A percentile compares a stretch with the other conserved stretches of the same genome.
phyloP scores from a whole-genome alignment of 2,329 filamentous ascomycete species.

The Cladosporium sp. region DNA sequence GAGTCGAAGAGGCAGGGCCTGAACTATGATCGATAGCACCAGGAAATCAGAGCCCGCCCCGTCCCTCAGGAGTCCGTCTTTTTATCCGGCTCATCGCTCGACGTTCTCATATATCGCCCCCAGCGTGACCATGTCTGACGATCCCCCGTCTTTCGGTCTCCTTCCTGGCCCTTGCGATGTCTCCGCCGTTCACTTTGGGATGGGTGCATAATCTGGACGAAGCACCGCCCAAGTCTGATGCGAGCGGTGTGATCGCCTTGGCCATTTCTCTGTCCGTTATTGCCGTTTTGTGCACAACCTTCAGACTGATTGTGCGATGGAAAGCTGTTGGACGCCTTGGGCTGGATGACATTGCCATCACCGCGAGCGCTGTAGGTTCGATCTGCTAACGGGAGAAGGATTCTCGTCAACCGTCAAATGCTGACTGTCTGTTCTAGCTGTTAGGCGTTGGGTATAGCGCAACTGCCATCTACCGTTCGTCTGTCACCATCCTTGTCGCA shows the following conservation, averaged over 20 bases:
- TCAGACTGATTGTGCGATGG: slow-evolving; percentile 8
- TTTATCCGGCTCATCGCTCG: too few relatives aligned
- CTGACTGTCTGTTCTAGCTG: neutral
- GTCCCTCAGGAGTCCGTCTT: too few relatives aligned
- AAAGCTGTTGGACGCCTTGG: slow-evolving; percentile 9
- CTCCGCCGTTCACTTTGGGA: slow-evolving; percentile 10
- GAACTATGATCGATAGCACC: too few relatives aligned
- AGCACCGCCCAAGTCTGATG: slow-evolving; percentile 10
- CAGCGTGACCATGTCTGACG: too few relatives aligned
- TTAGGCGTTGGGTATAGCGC: slow-evolving; percentile 14
- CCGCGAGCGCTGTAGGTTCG: slow-evolving; percentile 1
- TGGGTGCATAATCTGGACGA: slow-evolving; percentile 15
- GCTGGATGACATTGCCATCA: slow-evolving; percentile 12
- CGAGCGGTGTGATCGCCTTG: slow-evolving; percentile 11
- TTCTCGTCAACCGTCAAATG: neutral
- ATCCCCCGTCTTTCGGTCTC: too few relatives aligned
- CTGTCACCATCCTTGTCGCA: neutral
- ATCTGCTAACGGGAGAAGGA: neutral
- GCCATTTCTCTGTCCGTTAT: slow-evolving; percentile 10
- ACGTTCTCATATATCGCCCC: too few relatives aligned
- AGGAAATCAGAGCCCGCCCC: too few relatives aligned
- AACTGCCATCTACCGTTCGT: slow-evolving; percentile 12
- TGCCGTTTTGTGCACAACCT: slow-evolving; percentile 8
- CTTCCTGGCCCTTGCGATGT: neutral
- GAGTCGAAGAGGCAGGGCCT: too few relatives aligned